Evolutionary conservation across 345 rosid genomes (phyloP).

Genomic region (Syzygium oleosum): DNA sequence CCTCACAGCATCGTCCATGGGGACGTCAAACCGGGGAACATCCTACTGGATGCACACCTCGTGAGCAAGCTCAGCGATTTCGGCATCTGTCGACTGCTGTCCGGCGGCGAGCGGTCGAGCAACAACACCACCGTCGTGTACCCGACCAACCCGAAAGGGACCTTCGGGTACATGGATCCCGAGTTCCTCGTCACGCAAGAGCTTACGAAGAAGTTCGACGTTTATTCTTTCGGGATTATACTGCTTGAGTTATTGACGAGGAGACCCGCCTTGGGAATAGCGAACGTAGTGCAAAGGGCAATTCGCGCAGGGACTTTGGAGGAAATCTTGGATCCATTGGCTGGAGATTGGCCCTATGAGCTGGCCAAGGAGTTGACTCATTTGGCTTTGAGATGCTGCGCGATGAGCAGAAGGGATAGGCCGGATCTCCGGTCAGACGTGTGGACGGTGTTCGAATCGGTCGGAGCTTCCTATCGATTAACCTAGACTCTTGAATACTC

Average conservation of each 20-base stretch:
- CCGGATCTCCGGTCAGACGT: neutral
- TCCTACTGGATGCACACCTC: conserved; percentile 67
- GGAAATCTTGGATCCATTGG: neutral
- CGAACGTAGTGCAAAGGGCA: neutral
- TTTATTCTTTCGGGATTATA: conserved; percentile 75
- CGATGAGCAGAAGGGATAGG: neutral
- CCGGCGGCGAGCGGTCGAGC: neutral
- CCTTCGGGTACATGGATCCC: conserved; percentile 47
- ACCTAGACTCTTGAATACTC: neutral
- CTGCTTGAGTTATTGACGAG: conserved; percentile 69
- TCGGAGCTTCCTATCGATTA: neutral
- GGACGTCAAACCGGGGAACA: conserved; percentile 68
- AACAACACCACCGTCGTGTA: neutral
- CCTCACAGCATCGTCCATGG: conserved; percentile 80
- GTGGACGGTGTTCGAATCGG: neutral
- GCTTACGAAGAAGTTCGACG: conserved; percentile 68
- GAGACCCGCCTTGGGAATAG: conserved; percentile 20
- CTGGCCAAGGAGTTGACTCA: neutral
- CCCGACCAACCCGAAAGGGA: neutral
- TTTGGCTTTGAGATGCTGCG: neutral
- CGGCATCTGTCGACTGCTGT: conserved; percentile 46
- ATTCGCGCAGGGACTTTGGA: neutral
- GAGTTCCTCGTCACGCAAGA: conserved; percentile 51
- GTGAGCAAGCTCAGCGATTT: conserved; percentile 69
- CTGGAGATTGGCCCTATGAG: neutral